Percentiles rank a stretch among this genome's conserved stretches.
These are phyloP conservation scores for Aspergillus sp. DNA, from an alignment of 2,329 filamentous ascomycete species.

Conservation along the genomic window DNA sequence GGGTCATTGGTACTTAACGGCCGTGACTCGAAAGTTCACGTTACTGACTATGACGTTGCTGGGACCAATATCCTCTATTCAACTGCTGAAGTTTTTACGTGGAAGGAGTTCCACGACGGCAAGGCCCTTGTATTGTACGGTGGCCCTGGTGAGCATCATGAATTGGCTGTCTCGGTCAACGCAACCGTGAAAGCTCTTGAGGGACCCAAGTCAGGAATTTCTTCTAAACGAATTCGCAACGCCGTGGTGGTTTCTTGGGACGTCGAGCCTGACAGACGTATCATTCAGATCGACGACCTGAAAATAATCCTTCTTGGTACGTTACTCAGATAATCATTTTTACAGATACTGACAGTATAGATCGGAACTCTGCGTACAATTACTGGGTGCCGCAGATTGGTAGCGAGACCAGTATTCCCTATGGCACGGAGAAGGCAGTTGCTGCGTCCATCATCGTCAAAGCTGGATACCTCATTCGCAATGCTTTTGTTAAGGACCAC, in stretches of 20 bases:
- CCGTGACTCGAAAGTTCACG: slow-evolving; percentile 47
- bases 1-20: slow-evolving; percentile 40
- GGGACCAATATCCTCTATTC: slow-evolving; percentile 44
- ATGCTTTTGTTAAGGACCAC: slow-evolving; percentile 54
- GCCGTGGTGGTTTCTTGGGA: slow-evolving; percentile 51
- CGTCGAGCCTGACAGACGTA: slow-evolving; percentile 49
- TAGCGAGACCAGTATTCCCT: slow-evolving; percentile 25
- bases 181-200: slow-evolving; percentile 30
- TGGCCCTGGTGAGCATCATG: slow-evolving; percentile 40
- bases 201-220: slow-evolving; percentile 32
- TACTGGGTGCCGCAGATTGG: slow-evolving; percentile 46
- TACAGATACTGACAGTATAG: slow-evolving; percentile 35
- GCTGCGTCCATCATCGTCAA: slow-evolving; percentile 42
- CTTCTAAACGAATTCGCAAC: slow-evolving; percentile 28
- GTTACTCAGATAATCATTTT: slow-evolving; percentile 10
- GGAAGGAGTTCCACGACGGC: slow-evolving; percentile 60
- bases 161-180: slow-evolving; percentile 37
- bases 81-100: slow-evolving; percentile 47
- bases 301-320: slow-evolving; percentile 57
- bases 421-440: slow-evolving; percentile 28
- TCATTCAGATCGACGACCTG: slow-evolving; percentile 44
- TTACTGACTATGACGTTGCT: slow-evolving; percentile 42
- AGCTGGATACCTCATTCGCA: slow-evolving; percentile 45
- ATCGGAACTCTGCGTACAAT: slow-evolving; percentile 50
- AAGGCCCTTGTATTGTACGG: slow-evolving; percentile 49